These are phyloP conservation scores for Ilyonectria robusta DNA, from an alignment of 2,329 filamentous ascomycete genomes.

Conservation along the genomic window DNA sequence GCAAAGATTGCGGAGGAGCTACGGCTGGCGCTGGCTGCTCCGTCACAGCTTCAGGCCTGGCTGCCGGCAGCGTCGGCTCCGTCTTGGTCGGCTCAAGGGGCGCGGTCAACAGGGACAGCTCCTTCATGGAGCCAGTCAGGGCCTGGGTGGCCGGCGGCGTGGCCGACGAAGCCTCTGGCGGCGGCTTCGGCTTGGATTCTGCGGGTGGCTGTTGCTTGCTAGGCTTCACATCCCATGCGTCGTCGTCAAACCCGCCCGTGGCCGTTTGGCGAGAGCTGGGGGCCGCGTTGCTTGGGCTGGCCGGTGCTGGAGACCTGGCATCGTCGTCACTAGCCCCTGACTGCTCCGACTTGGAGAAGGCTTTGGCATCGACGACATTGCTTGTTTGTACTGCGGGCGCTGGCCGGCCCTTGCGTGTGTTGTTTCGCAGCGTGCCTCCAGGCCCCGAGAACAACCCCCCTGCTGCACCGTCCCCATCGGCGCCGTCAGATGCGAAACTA, in stretches of 20 bases:
- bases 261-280: slow-evolving; percentile 44
- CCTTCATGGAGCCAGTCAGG: slow-evolving; percentile 77
- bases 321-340: slow-evolving; percentile 40
- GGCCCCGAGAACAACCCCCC: slow-evolving; percentile 91
- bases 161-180: slow-evolving; percentile 33
- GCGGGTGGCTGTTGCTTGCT: slow-evolving; percentile 66
- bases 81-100: slow-evolving; percentile 67
- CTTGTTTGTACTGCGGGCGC: slow-evolving; percentile 88
- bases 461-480: slow-evolving; percentile 70
- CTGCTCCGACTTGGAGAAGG: slow-evolving; percentile 76
- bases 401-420: slow-evolving; percentile 92
- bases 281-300: slow-evolving; percentile 49
- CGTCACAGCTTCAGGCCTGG: slow-evolving; percentile 23
- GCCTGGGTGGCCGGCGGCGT: slow-evolving; percentile 58
- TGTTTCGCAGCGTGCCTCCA: slow-evolving; percentile 91
- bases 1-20: slow-evolving; percentile 60
- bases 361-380: slow-evolving; percentile 89
- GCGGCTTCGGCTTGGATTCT: slow-evolving; percentile 43
- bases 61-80: slow-evolving; percentile 50
- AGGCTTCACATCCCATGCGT: slow-evolving; percentile 97
- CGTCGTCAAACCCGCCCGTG: slow-evolving; percentile 86
- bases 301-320: slow-evolving; percentile 39
- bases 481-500: slow-evolving; percentile 52
- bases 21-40: slow-evolving; percentile 50
- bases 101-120: slow-evolving; percentile 67